These are phyloP conservation scores for Aspergillaceae sp. DNA, from an alignment of 2,329 filamentous ascomycete genomes.

Conservation along the genomic window DNA sequence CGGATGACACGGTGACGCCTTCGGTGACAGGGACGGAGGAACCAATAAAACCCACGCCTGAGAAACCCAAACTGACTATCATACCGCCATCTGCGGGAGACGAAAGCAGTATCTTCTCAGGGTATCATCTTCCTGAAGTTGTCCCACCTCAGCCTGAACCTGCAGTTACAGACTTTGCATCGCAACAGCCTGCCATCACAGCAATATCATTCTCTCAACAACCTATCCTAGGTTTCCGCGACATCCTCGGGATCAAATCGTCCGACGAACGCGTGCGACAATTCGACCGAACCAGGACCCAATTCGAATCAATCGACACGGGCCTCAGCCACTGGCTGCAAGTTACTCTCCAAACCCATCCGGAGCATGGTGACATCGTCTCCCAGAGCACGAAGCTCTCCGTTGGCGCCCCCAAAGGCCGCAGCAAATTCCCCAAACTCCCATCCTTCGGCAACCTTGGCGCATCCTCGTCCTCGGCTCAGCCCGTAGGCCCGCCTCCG, in stretches of 20 bases:
- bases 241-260: slow-evolving; percentile 64
- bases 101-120: slow-evolving; percentile 8
- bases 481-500: slow-evolving; percentile 21
- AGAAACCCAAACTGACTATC: slow-evolving; percentile 25
- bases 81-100: slow-evolving; percentile 17
- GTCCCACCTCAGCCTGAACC: slow-evolving; percentile 4
- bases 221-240: slow-evolving; percentile 56
- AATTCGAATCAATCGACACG: slow-evolving; percentile 64
- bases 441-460: slow-evolving; percentile 22
- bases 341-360: slow-evolving; percentile 40
- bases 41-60: slow-evolving; percentile 7
- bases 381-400: slow-evolving; percentile 44
- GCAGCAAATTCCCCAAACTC: slow-evolving; percentile 36
- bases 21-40: slow-evolving; percentile 5
- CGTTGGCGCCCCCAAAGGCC: slow-evolving; percentile 19
- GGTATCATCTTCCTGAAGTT: slow-evolving; percentile 7
- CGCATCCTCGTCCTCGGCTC: slow-evolving; percentile 10
- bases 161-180: slow-evolving; percentile 7
- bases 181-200: slow-evolving; percentile 11
- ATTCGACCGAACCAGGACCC: slow-evolving; percentile 62
- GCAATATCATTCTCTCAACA: slow-evolving; percentile 2
- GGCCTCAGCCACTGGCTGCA: slow-evolving; percentile 59
- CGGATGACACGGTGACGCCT: slow-evolving; percentile 8
- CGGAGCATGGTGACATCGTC: slow-evolving; percentile 37
- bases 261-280: slow-evolving; percentile 61